Evolutionary conservation across 2,329 filamentous ascomycete species (phyloP).

Genomic region (Elsinoe batatas): DNA sequence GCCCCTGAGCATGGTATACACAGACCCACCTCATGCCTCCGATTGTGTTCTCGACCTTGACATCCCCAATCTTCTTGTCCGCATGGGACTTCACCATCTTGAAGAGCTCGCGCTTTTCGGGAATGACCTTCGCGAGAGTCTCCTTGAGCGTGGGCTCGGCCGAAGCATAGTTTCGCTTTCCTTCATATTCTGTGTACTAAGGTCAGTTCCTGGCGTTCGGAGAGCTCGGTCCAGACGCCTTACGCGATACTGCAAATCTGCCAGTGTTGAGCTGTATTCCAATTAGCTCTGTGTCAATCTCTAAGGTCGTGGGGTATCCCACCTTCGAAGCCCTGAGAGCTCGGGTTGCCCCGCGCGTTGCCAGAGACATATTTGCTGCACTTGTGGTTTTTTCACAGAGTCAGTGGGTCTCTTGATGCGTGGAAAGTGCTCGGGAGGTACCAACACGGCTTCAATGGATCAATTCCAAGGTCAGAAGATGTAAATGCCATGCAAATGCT

Average conservation of each 20-base stretch:
- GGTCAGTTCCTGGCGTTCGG: constrained; percentile 17
- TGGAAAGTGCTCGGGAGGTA: background rate
- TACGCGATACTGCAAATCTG: constrained; percentile 10
- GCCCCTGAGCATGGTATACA: background rate
- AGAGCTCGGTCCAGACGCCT: no score
- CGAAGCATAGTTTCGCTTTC: constrained; percentile 55
- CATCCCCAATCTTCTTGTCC: constrained; percentile 75
- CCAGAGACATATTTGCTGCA: constrained; percentile 50
- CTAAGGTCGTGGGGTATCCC: constrained; percentile 22
- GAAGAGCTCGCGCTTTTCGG: constrained; percentile 83
- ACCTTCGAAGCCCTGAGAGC: constrained; percentile 57
- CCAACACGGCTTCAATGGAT: no score
- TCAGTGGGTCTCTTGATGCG: background rate
- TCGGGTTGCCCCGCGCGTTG: constrained; percentile 50
- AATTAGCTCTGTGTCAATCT: background rate
- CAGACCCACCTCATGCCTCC: constrained; percentile 72
- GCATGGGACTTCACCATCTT: constrained; percentile 85
- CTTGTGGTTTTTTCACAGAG: background rate
- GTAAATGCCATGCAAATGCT: background rate
- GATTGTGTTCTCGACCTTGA: constrained; percentile 88
- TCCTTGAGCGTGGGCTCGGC: constrained; percentile 84
- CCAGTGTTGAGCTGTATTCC: constrained; percentile 1
- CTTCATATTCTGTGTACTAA: constrained; percentile 24
- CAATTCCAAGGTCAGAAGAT: background rate
- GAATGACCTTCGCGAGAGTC: constrained; percentile 73